phyloP scores from a whole-genome alignment of 441 rosid species.

The Euphorbia celastroides region DNA sequence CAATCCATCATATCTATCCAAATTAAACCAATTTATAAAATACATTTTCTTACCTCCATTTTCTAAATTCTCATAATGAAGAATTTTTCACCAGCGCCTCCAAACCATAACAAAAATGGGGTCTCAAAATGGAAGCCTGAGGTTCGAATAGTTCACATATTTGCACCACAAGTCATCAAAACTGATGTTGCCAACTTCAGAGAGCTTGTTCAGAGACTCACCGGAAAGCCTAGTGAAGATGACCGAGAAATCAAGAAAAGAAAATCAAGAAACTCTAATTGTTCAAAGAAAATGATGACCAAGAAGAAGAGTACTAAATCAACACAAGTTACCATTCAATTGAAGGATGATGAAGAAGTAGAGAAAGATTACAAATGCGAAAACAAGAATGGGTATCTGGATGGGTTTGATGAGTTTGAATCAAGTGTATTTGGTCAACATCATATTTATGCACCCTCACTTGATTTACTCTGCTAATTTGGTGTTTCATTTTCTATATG shows the following conservation, averaged over 20 bases:
- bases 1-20: not conserved
- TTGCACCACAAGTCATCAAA: conserved; percentile 82
- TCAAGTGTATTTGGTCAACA: too few species aligned
- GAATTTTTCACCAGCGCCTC: too few species aligned
- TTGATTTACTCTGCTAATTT: too few species aligned
- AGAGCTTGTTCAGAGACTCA: conserved; percentile 75
- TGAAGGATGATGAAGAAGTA: not conserved
- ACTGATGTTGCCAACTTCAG: conserved; percentile 77
- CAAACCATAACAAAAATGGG: not conserved
- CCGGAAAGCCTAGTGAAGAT: conserved; percentile 41
- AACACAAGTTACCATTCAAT: not conserved
- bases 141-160: conserved; percentile 74
- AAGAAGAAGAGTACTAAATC: not conserved
- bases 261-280: not conserved
- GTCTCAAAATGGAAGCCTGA: conserved; percentile 39
- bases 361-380: not conserved
- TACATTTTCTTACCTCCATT: too few species aligned
- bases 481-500: too few species aligned
- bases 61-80: not conserved
- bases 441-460: too few species aligned
- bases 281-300: too few species aligned
- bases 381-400: not conserved
- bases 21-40: not conserved
- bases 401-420: not conserved
- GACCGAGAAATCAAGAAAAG: not conserved